phyloP scores from a whole-genome alignment of 192 early-diverging fungal species.

The Coemansia sp. region DNA sequence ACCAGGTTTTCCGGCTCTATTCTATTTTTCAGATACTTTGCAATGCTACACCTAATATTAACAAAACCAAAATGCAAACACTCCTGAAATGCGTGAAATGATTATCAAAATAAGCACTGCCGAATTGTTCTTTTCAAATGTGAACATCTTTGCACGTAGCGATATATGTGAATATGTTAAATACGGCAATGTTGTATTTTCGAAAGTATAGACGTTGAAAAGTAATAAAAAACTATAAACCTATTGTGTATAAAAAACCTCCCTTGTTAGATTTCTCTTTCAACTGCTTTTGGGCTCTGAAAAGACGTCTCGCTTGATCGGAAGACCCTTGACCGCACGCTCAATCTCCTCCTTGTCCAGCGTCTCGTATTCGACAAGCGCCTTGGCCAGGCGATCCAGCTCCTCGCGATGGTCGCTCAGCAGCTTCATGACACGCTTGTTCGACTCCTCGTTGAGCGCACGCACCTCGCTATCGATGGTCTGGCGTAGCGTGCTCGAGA shows the following conservation, averaged over 20 bases:
- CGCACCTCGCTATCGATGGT: conserved; percentile 88
- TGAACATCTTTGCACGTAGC: too few relatives aligned
- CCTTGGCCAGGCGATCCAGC: conserved; percentile 84
- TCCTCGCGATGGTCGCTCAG: conserved; percentile 80
- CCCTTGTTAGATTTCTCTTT: too few relatives aligned
- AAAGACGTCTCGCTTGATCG: conserved; percentile 37
- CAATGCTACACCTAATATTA: conserved; percentile 1
- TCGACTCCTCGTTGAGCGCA: conserved; percentile 67
- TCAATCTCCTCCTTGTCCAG: conserved; percentile 86
- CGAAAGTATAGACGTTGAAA: too few relatives aligned
- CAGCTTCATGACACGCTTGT: conserved; percentile 68
- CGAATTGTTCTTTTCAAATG: too few relatives aligned
- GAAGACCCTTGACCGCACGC: conserved; percentile 53
- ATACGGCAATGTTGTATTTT: too few relatives aligned
- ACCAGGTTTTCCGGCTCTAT: conserved; percentile 1
- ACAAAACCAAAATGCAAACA: neutral
- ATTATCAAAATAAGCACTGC: too few relatives aligned
- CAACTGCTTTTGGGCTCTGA: neutral
- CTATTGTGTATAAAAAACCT: too few relatives aligned
- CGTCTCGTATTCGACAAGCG: conserved; percentile 96
- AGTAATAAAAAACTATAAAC: too few relatives aligned
- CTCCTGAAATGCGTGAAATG: too few relatives aligned
- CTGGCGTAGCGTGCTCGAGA: conserved; percentile 74
- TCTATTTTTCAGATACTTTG: conserved; percentile 7
- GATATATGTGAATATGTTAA: too few relatives aligned